Evolutionary conservation across 225 moss, liverwort and hornwort genomes (phyloP).

Genomic region (Pleurozium schreberi): DNA sequence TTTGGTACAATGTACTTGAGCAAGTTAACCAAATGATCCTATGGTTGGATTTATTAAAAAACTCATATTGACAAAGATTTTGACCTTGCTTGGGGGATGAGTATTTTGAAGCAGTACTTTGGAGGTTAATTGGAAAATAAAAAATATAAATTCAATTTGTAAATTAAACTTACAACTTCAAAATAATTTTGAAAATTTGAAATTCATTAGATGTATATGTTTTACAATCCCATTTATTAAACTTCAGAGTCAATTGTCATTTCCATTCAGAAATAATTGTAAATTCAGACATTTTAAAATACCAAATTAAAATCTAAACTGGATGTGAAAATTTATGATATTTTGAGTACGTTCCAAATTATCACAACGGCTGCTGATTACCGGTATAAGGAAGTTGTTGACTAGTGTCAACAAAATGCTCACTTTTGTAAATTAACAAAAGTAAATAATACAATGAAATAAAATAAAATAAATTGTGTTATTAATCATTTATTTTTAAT

Average conservation of each 20-base stretch:
- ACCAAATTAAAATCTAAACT: background rate
- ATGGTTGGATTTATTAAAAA: no score
- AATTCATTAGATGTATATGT: background rate
- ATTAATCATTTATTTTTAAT: background rate
- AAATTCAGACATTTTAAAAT: background rate
- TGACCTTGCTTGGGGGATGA: no score
- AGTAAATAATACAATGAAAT: background rate
- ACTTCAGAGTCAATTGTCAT: background rate
- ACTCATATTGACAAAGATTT: no score
- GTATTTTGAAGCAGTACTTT: no score
- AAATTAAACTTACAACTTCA: background rate
- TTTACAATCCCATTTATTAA: background rate
- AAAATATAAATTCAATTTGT: no score
- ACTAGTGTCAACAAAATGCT: background rate
- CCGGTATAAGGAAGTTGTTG: background rate
- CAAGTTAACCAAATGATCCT: no score
- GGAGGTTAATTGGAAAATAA: no score
- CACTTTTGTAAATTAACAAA: background rate
- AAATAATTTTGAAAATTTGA: background rate
- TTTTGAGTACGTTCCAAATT: background rate
- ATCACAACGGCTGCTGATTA: background rate
- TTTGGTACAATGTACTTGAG: no score
- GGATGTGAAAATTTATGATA: background rate
- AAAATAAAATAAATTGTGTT: no score
- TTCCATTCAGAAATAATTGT: background rate